Evolutionary conservation across 2,329 filamentous ascomycete species (phyloP), one percentile per base, ranked within the genome.

Genomic region (Colletotrichum sidae): DNA sequence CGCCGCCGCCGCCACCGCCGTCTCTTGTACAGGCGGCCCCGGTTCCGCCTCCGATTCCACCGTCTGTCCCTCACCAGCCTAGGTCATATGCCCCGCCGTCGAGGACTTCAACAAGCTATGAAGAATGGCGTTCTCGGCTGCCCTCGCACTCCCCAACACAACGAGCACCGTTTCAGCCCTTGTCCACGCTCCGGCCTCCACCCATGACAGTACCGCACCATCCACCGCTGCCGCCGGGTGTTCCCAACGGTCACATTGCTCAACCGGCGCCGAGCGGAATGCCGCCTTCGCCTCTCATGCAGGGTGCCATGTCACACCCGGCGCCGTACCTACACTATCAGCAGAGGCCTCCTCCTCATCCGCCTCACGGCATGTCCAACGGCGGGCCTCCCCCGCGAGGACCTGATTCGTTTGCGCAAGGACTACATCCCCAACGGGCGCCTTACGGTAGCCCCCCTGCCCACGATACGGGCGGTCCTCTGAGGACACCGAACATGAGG

Each of bases 101-200:
- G 8, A 25, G 25, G 25, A 25, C 25, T 25, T 53, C 55, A 7
- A 52, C 67, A 25, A 68, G 67, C 9, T 69, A 68, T 15, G 55
- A 51, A 50, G 84, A 84, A 62, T 88, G 86, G 82, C 80, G 83
- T 35, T 69, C 70, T 59, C 82, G 83, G 17, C 79, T 80, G 12
- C 76, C 83, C 25, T 25, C 25, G 25, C 25, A 25, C 25, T 17
- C 81, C 83, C 39, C 83, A 83, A 56, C 82, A 84, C 65, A 80
- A 80, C 42, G 79, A 85, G 4, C 78, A 12, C 67, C 72, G n/a
- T 70, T 78, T 5, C 68, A 67, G 53, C 75, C 76, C 41, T 73
- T 84, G 15, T 78, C 82, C 12, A 76, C 82, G 25, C 79, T 87
- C 13, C 81, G 84, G 8, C 85, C 85, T 4, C 84, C 84, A 34